These are phyloP conservation scores for Pyrus hybrid DNA, from an alignment of 331 rosid genomes.

Conservation along the genomic window DNA sequence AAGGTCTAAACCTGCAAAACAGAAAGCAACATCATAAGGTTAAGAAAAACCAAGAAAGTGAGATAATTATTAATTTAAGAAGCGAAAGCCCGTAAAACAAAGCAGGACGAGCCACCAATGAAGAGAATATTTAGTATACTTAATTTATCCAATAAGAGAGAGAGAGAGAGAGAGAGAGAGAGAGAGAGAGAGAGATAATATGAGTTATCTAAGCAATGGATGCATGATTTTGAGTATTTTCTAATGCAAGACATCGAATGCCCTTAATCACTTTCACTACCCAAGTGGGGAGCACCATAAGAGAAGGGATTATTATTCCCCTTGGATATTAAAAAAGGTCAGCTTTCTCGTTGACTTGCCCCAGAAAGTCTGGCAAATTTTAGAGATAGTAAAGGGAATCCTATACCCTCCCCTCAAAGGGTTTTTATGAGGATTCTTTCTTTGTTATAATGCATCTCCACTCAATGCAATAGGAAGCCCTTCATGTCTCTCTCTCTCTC, in stretches of 20 bases:
- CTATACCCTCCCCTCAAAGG: slow-evolving; percentile 54
- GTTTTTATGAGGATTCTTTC: slow-evolving; percentile 39
- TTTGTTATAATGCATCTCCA: slow-evolving; percentile 50
- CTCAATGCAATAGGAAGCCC: slow-evolving; percentile 46
- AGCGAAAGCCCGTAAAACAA: no score
- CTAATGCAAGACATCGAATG: slow-evolving; percentile 13
- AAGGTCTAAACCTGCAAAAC: no score
- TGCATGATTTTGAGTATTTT: slow-evolving; percentile 1
- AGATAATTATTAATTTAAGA: no score
- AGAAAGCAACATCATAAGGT: no score
- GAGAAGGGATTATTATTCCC: slow-evolving; percentile 40
- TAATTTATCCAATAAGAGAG: background rate
- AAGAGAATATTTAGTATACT: background rate
- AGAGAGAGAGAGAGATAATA: background rate
- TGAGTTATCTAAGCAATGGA: background rate
- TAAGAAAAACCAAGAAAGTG: no score
- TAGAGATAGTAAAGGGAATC: slow-evolving; percentile 57
- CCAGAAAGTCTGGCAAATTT: slow-evolving; percentile 72
- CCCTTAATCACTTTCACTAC: slow-evolving; percentile 26
- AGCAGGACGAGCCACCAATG: no score
- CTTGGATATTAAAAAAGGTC: slow-evolving; percentile 20
- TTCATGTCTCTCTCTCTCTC: slow-evolving; percentile 12
- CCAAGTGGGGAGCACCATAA: slow-evolving; percentile 66
- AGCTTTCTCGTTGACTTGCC: slow-evolving; percentile 81
- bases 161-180: background rate